Evolutionary conservation across 345 rosid species (phyloP), one percentile per base, ranked within the genome.

Genomic region (Syzygium aromaticum): DNA sequence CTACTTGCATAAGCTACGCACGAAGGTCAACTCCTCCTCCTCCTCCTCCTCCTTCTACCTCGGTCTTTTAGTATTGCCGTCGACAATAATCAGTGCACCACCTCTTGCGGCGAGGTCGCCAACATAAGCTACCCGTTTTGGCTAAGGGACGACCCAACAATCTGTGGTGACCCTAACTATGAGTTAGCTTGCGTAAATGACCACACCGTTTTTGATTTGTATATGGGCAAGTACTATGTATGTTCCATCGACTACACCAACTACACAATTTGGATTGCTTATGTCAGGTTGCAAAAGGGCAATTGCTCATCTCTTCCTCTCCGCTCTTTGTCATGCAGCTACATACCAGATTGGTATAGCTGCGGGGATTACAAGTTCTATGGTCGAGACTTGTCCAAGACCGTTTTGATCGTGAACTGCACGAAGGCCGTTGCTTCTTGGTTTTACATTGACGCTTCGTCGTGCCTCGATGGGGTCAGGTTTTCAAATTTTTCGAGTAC

Each of bases 371-470:
- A 13, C 38, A 3, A 1, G 38, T 63, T 6, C 38, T 2, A 12
- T 0, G 33, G 67, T n/a, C 38, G 10, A n/a, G 21, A 63, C 21
- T 7, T 15, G 28, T 63, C 38, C 21, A 63, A 28, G 77, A 15
- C 77, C 4, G 5, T 63, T 2, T 7, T 12, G 1, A 30, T 67
- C 12, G 7, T 67, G 46, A 9, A 17, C 11, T 33, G 78, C 78
- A 4, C 21, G 2, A 16, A 64, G 77, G 43, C 23, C 1, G 11
- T 28, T 8, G 43, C 8, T 67, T 67, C 43, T 67, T 12, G 1
- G 1, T 33, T 17, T 67, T 8, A 67, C 43, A 0, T 67, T 2
- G 23, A 67, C 1, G 23, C 1, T 67, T 0, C 3, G 2, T 17
- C 11, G 0, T 30, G 43, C 43, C 11, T 64, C 16, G 3, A 64